Evolutionary conservation across 441 rosid genomes (phyloP), one percentile per base, ranked within the genome.

Genomic region (Jatropha podagrica): DNA sequence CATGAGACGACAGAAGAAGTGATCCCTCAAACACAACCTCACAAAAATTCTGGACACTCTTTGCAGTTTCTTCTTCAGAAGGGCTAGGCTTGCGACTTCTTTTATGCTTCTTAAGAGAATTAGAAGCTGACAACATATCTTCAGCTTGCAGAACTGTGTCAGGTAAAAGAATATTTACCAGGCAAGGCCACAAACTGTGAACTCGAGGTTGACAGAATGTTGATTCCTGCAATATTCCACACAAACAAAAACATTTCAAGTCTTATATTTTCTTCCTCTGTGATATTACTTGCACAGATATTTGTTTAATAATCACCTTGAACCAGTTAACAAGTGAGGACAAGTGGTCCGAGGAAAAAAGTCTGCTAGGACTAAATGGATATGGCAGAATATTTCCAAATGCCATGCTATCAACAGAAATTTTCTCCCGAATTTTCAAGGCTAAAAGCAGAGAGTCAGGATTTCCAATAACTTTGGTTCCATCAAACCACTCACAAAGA

Each of bases 161-260:
- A 42, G 99, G 98, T 77, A 96, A 86, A 54, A 96, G 91, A 78
- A 90, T 83, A 76, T 88, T 87, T 40, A 85, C 86, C 76, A 96
- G 83, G 78, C 88, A 85, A 61, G 89, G 88, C 99, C 98, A 96
- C 68, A 94, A 74, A 75, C 94, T 84, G 73, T 96, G 99, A 72
- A 94, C 86, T 76, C 98, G 95, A 80, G 99, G 99, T 84, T 91
- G 97, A 77, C 98, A 96, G 85, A 94, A 94, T 69, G 97, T 85
- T 62, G 99, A 91, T 78, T 94, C 97, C 99, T 96, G 93, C 77
- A 76, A 82, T 54, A 67, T 79, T 72, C 72, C 59, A 78, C 73
- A 81, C 38, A 75, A 71, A 60, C 48, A 74, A 7, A 70, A 72
- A 44, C 15, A 17, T 12, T 40, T 37, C 65, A 76, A 56, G 27